Evolutionary conservation across 305 asterid genomes (phyloP).

Genomic region (Fraxinus sp.): DNA sequence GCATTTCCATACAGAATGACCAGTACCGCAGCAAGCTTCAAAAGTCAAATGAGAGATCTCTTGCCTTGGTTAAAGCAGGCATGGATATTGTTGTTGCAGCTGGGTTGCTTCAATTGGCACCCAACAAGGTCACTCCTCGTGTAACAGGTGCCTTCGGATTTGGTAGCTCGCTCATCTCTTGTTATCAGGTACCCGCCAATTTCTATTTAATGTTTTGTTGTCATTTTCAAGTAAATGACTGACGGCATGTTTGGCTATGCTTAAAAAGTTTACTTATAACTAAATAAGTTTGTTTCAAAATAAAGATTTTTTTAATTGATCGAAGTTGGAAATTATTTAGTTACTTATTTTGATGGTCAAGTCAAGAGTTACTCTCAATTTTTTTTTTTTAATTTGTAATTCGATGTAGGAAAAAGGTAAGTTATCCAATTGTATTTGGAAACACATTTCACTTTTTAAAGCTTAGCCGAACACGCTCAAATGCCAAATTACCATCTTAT

Average conservation of each 20-base stretch:
- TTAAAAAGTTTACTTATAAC: background rate
- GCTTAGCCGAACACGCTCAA: background rate
- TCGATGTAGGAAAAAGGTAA: background rate
- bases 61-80: constrained; percentile 81
- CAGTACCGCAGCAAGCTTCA: constrained; percentile 56
- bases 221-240: background rate
- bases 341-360: background rate
- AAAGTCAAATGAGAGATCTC: constrained; percentile 72
- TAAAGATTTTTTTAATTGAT: background rate
- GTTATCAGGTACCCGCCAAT: constrained; percentile 71
- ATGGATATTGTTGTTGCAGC: constrained; percentile 86
- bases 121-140: constrained; percentile 91
- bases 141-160: constrained; percentile 92
- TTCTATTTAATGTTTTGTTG: background rate
- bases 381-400: no score
- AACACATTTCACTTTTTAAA: background rate
- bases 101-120: constrained; percentile 88
- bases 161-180: constrained; percentile 81
- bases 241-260: background rate
- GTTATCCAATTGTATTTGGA: background rate
- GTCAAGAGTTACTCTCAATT: no score
- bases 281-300: background rate
- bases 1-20: constrained; percentile 48
- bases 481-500: background rate
- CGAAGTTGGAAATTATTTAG: background rate